phyloP scores from a whole-genome alignment of 2,329 filamentous ascomycete genomes.

The Pseudofabraea citricarpa region DNA sequence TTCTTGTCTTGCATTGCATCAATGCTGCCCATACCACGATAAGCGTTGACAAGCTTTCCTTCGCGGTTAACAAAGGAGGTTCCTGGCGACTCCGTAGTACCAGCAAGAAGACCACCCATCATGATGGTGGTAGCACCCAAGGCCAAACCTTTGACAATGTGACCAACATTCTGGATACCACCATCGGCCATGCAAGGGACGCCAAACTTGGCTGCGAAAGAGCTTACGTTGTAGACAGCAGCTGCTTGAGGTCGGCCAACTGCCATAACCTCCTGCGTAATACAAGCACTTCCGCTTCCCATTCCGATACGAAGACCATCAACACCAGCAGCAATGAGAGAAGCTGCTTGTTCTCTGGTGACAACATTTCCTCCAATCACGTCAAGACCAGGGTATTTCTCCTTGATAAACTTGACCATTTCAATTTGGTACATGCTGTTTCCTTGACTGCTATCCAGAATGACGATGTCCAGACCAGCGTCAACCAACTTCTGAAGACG shows the following conservation, averaged over 20 bases:
- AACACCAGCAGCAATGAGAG: slow-evolving; percentile 86
- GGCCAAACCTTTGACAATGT: slow-evolving; percentile 97
- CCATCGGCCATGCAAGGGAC: slow-evolving; percentile 98
- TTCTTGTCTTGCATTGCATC: slow-evolving; percentile 99
- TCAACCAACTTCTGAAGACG: slow-evolving; percentile 86
- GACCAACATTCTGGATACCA: slow-evolving; percentile 96
- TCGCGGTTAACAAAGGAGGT: slow-evolving; percentile 95
- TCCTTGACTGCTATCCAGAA: slow-evolving; percentile 94
- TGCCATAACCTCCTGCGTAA: slow-evolving; percentile 99
- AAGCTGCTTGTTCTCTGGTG: slow-evolving; percentile 91
- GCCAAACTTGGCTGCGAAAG: slow-evolving; percentile 87
- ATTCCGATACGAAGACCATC: slow-evolving; percentile 98
- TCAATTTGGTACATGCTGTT: slow-evolving; percentile 99
- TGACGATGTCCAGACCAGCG: slow-evolving; percentile 89
- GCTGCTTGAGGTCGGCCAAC: slow-evolving; percentile 95
- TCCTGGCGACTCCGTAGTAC: slow-evolving; percentile 95
- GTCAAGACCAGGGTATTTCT: slow-evolving; percentile 77
- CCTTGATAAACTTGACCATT: slow-evolving; percentile 96
- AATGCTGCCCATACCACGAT: slow-evolving; percentile 98
- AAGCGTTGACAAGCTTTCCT: slow-evolving; percentile 97
- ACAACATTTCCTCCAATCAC: slow-evolving; percentile 99
- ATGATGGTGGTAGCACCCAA: slow-evolving; percentile 94
- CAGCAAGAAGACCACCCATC: slow-evolving; percentile 98
- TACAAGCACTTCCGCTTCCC: slow-evolving; percentile 97
- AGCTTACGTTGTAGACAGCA: slow-evolving; percentile 82